phyloP scores from a whole-genome alignment of 441 rosid species.

The Populus trichocarpa region DNA sequence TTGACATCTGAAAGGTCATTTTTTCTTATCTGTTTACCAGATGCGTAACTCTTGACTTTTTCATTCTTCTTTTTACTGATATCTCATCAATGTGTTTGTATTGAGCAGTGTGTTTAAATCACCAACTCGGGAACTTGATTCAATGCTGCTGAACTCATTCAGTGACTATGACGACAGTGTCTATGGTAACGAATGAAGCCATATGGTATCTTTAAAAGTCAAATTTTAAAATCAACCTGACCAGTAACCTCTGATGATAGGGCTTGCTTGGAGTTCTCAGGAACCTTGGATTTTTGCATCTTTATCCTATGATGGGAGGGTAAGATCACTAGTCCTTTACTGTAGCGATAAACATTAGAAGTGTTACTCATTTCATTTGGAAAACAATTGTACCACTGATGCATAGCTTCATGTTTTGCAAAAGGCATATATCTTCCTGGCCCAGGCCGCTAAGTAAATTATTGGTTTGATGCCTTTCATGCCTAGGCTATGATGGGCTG shows the following conservation, averaged over 20 bases:
- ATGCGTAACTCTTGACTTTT: background rate
- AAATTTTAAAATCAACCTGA: slow-evolving; percentile 11
- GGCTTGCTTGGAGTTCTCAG: slow-evolving; percentile 88
- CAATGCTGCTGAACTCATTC: slow-evolving; percentile 68
- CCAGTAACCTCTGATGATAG: slow-evolving; percentile 35
- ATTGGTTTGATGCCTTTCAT: background rate
- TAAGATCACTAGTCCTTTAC: slow-evolving; percentile 29
- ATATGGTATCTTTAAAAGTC: slow-evolving; percentile 4
- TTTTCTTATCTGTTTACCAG: slow-evolving; percentile 7
- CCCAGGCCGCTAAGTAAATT: background rate
- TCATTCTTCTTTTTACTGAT: slow-evolving; percentile 9
- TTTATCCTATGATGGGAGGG: slow-evolving; percentile 93
- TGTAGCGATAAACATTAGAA: background rate
- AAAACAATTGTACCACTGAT: background rate
- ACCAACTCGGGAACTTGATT: slow-evolving; percentile 40
- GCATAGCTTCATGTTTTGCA: background rate
- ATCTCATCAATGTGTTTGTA: slow-evolving; percentile 1
- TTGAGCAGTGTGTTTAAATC: slow-evolving; percentile 49
- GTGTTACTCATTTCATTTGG: background rate
- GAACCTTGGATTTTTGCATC: slow-evolving; percentile 96
- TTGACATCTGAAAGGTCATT: slow-evolving; percentile 44
- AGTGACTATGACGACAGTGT: slow-evolving; percentile 88
- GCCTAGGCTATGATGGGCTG: background rate
- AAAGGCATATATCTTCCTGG: background rate
- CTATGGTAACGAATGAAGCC: slow-evolving; percentile 47